phyloP scores from a whole-genome alignment of 2,329 filamentous ascomycete genomes.

The Seiridium cupressi region DNA sequence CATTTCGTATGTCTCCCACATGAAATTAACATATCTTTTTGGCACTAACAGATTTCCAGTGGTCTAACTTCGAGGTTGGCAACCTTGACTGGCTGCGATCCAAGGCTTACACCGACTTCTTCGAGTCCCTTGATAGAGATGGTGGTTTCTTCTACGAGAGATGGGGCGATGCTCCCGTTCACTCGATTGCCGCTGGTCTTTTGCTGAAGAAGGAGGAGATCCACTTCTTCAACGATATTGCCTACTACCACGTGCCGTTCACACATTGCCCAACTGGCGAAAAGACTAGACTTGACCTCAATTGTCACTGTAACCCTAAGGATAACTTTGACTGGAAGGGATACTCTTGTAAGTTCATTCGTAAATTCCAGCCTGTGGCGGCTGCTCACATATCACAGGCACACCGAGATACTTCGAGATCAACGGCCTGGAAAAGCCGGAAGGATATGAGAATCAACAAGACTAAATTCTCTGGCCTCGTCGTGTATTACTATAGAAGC shows the following conservation, averaged over 20 bases:
- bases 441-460: conserved; percentile 75
- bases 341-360: conserved; percentile 77
- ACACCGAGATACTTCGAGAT: conserved; percentile 84
- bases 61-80: conserved; percentile 99
- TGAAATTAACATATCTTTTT: conserved; percentile 6
- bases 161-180: conserved; percentile 96
- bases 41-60: conserved; percentile 50
- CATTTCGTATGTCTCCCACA: conserved; percentile 72
- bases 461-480: conserved; percentile 32
- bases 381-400: conserved; percentile 47
- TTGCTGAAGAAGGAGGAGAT: conserved; percentile 90
- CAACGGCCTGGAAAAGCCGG: conserved; percentile 77
- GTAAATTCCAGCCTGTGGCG: background rate
- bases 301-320: conserved; percentile 91
- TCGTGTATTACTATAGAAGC: background rate
- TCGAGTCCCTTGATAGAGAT: conserved; percentile 81
- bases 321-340: conserved; percentile 99
- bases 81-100: conserved; percentile 92
- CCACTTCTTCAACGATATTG: conserved; percentile 99
- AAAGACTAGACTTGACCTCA: conserved; percentile 76
- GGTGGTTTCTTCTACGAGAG: conserved; percentile 99
- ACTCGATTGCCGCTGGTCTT: conserved; percentile 90
- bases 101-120: conserved; percentile 85
- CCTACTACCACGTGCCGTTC: conserved; percentile 96
- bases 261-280: conserved; percentile 95